phyloP scores from a whole-genome alignment of 345 rosid species.

The Brassica juncea region DNA sequence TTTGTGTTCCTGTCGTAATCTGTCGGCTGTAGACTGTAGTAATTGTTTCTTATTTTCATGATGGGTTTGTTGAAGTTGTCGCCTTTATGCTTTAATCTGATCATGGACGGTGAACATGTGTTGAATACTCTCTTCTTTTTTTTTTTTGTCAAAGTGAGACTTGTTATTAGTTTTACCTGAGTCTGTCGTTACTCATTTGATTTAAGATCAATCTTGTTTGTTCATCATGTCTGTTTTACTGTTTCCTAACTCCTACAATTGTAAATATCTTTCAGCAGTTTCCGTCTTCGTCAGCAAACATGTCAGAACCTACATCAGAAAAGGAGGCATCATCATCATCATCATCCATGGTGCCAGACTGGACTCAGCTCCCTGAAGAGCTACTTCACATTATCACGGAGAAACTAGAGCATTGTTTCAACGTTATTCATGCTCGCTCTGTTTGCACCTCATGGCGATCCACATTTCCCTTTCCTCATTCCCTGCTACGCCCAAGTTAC shows the following conservation, averaged over 20 bases:
- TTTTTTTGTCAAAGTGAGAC: too few relatives aligned
- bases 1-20: not conserved
- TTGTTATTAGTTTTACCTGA: too few relatives aligned
- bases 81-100: not conserved
- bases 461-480: not conserved
- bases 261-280: not conserved
- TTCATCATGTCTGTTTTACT: not conserved
- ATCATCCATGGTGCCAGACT: not conserved
- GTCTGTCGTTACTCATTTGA: too few relatives aligned
- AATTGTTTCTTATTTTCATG: too few relatives aligned
- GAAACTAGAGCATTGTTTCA: not conserved
- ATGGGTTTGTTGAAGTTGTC: too few relatives aligned
- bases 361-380: conserved; percentile 18
- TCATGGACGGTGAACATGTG: not conserved
- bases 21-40: too few relatives aligned
- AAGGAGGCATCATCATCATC: not conserved
- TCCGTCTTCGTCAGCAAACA: not conserved
- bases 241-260: not conserved
- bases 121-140: too few relatives aligned
- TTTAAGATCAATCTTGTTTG: not conserved
- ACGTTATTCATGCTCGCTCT: conserved; percentile 5
- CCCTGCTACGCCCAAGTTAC: not conserved
- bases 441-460: conserved; percentile 8
- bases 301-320: not conserved
- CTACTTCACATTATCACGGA: not conserved